Evolutionary conservation across 2,329 filamentous ascomycete species (phyloP).

Genomic region (Neurospora sp.): DNA sequence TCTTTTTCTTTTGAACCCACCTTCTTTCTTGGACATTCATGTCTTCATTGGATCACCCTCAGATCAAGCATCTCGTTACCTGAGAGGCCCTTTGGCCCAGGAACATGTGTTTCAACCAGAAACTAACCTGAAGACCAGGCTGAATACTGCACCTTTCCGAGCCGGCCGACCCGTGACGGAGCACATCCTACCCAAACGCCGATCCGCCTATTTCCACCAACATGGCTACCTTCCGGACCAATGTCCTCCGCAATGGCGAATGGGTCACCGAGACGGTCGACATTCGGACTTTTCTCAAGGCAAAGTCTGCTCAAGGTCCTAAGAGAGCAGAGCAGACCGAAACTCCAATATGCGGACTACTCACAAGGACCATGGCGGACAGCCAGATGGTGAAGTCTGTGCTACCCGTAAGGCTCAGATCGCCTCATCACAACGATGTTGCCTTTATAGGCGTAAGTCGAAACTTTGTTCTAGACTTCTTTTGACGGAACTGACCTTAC

Average conservation of each 20-base stretch:
- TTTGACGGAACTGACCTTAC: constrained; percentile 5
- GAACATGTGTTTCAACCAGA: neutral
- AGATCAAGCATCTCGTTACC: neutral
- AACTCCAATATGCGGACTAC: constrained; percentile 54
- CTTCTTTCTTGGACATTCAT: neutral
- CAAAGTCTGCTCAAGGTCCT: constrained; percentile 24
- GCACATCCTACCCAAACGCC: neutral
- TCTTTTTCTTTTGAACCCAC: neutral
- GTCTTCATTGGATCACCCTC: neutral
- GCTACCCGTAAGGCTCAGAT: constrained; percentile 68
- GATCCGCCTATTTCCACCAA: constrained; percentile 13
- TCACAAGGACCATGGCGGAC: constrained; percentile 68
- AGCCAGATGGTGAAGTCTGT: constrained; percentile 71
- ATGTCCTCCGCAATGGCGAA: constrained; percentile 41
- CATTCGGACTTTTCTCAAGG: constrained; percentile 33
- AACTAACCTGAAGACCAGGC: neutral
- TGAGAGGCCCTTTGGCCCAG: neutral
- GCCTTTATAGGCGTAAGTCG: constrained; percentile 68
- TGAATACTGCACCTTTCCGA: neutral
- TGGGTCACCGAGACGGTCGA: constrained; percentile 48
- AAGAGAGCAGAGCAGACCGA: constrained; percentile 23
- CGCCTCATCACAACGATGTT: constrained; percentile 64
- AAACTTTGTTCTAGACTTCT: neutral
- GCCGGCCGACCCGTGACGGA: neutral
- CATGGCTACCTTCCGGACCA: constrained; percentile 43